Conservation (phyloP, 176 grass and related monocot species). For the Eragrostis nindensis region DNA sequence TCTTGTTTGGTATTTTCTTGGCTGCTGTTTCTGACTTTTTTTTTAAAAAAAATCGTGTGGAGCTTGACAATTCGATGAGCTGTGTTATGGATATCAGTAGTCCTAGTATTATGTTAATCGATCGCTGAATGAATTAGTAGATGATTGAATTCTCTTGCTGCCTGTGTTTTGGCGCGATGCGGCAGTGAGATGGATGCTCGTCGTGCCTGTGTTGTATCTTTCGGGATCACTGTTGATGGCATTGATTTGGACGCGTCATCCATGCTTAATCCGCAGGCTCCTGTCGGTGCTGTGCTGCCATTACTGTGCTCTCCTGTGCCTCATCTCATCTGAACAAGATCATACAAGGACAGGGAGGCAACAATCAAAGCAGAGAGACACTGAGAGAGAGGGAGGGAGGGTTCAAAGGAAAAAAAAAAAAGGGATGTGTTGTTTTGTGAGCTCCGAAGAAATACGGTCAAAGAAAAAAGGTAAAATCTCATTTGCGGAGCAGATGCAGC, state of each 20-base stretch:
- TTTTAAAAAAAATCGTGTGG: too few species aligned
- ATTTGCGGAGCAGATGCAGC: not conserved
- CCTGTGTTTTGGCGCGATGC: not conserved
- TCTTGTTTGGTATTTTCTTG: conserved; percentile 11
- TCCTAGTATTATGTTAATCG: not conserved
- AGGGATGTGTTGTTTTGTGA: too few species aligned
- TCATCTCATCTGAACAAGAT: conserved; percentile 13
- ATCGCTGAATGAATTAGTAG: conserved; percentile 1
- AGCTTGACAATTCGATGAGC: conserved; percentile 18
- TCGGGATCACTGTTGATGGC: conserved; percentile 48
- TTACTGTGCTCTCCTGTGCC: not conserved
- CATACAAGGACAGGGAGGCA: not conserved
- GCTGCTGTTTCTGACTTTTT: conserved; percentile 37
- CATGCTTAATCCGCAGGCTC: conserved; percentile 40
- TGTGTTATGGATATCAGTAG: conserved; percentile 42
- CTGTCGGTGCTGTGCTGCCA: conserved; percentile 32
- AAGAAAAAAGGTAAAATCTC: not conserved
- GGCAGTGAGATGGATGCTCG: not conserved
- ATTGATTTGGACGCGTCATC: conserved; percentile 38
- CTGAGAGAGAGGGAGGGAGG: too few species aligned
- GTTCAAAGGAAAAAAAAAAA: too few species aligned
- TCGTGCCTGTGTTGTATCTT: conserved; percentile 40
- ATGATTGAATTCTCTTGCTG: conserved; percentile 1
- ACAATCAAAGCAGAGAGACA: not conserved
- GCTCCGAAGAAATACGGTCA: too few species aligned